Conservation (phyloP, 306 rosid genomes). For the Dalbergia oliveri region DNA sequence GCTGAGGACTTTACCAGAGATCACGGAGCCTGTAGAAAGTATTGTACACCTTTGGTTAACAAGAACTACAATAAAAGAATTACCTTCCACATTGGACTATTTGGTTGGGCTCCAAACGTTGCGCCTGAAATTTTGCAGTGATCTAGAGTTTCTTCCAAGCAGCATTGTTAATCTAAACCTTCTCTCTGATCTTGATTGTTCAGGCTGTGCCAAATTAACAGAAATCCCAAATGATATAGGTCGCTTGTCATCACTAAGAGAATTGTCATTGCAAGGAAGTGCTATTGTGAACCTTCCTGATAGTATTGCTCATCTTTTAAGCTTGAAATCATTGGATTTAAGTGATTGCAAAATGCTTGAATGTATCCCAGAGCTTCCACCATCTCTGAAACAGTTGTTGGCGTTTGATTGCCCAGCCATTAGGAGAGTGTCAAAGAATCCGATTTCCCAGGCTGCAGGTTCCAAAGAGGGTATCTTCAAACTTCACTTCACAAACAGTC, state of each 20-base stretch:
- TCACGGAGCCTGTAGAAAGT: conserved; percentile 25
- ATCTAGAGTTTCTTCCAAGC: conserved; percentile 34
- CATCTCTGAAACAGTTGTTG: conserved; percentile 10
- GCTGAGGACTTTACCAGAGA: conserved; percentile 43
- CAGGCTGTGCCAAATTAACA: conserved; percentile 11
- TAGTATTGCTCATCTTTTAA: conserved; percentile 36
- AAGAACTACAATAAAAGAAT: conserved; percentile 4
- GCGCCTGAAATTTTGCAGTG: neutral
- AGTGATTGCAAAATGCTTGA: conserved; percentile 44
- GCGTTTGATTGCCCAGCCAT: conserved; percentile 42
- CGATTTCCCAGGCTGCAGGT: neutral
- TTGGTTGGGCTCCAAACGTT: conserved; percentile 24
- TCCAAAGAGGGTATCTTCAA: conserved; percentile 6
- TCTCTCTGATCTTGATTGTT: conserved; percentile 24
- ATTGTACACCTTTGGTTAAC: neutral
- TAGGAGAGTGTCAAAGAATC: conserved; percentile 12
- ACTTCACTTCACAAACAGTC: conserved; percentile 38
- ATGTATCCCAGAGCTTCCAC: conserved; percentile 45
- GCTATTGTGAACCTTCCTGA: conserved; percentile 36
- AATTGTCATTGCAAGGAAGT: conserved; percentile 16
- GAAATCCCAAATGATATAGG: conserved; percentile 35
- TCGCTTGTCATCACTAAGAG: conserved; percentile 9
- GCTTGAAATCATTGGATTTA: conserved; percentile 42
- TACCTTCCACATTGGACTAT: conserved; percentile 32
- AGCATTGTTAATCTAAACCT: conserved; percentile 4